phyloP scores from a whole-genome alignment of 1,284 basidiomycete species.

The Anthracocystis walkeri region DNA sequence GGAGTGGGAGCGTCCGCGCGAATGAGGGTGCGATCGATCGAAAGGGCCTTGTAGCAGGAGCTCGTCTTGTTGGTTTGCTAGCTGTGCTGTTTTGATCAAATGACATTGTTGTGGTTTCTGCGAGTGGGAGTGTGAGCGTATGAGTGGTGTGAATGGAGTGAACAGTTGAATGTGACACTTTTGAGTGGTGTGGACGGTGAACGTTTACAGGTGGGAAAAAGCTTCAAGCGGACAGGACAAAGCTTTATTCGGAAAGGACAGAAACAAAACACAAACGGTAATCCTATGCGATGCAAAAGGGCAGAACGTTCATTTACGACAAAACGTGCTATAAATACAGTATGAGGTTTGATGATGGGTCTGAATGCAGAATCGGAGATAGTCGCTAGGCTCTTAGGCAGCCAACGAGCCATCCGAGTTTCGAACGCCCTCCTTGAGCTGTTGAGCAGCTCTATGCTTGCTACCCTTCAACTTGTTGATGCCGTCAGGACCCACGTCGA shows the following conservation, averaged over 20 bases:
- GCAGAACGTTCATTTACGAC: neutral
- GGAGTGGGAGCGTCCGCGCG: conserved; percentile 20
- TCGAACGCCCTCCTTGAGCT: conserved; percentile 33
- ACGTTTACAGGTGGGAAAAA: neutral
- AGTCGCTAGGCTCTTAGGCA: neutral
- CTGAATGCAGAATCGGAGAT: neutral
- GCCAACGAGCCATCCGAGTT: conserved; percentile 29
- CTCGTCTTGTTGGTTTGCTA: neutral
- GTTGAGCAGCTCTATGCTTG: conserved; percentile 44
- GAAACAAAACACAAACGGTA: no score
- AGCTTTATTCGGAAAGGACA: no score
- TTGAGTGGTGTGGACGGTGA: neutral
- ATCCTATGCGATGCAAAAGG: no score
- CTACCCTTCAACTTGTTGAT: conserved; percentile 49
- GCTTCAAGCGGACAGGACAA: no score
- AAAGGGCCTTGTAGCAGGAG: conserved; percentile 20
- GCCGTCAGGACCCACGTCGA: conserved; percentile 41
- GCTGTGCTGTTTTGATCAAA: neutral
- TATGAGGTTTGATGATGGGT: neutral
- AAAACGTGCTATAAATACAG: neutral
- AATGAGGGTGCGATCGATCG: neutral
- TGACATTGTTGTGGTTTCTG: conserved; percentile 1
- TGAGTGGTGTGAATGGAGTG: neutral
- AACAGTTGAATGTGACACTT: neutral
- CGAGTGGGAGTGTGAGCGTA: no score